Evolutionary conservation across 2,329 filamentous ascomycete genomes (phyloP), one percentile per base, ranked within the genome.

Genomic region (Diaporthe ilicicola): DNA sequence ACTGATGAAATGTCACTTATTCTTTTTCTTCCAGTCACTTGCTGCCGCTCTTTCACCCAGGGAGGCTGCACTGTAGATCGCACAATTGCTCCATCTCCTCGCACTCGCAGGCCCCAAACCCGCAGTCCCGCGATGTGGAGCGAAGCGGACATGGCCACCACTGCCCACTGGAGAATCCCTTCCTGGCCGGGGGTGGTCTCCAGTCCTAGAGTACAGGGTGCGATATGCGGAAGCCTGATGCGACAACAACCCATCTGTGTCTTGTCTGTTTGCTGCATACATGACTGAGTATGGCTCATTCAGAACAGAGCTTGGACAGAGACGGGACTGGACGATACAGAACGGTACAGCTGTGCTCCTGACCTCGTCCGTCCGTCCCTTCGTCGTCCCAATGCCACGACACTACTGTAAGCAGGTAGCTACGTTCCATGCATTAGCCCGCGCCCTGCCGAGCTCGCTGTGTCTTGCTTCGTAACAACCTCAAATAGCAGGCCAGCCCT

Each of bases 361-460:
- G 46, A 50, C 22, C 46, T 10, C 51, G 27, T 54, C 24, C 19
- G 10, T 37, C n/a, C 34, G 54, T 27, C 34, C 34, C 22, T 27
- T 48, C 42, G 6, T 62, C 56, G 17, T 34, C 39, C 56, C 56
- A 62, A 17, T 34, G 56, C 39, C 56, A 42, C 56, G 32, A 34
- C 42, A 42, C 56, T 48, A 34, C 42, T 62, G 29, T 59, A 22
- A 50, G 19, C 59, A 34, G 59, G 59, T 62, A 62, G 69, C 69
- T 70, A 70, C 69, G 69, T 70, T 70, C 69, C 69, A 70, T 70
- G 62, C 62, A 67, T 70, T 67, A 67, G 69, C 32, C 12, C 6
- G 19, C 51, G 46, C 22, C 62, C 55, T 56, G 69, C 46, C 64
- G 39, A 56, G 65, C 65, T 55, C 42, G 65, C 53, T 53, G 34